Conservation (phyloP, 169 alveolate species). For the Plasmodium cynomolgi region DNA sequence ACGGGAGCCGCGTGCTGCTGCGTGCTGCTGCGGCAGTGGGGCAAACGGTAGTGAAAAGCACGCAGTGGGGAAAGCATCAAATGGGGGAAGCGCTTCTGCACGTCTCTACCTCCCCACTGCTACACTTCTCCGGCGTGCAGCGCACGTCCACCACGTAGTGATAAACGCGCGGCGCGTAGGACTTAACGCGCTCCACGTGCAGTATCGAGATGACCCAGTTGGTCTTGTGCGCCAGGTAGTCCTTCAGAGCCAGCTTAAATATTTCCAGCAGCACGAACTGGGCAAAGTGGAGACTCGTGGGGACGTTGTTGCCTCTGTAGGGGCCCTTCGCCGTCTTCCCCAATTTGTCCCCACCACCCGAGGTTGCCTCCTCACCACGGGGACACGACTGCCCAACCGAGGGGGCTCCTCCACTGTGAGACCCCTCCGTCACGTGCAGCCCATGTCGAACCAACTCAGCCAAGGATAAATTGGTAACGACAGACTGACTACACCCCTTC, state of each 20-base stretch:
- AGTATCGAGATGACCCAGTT: constrained; percentile 47
- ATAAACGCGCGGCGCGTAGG: constrained; percentile 77
- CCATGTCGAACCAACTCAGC: neutral
- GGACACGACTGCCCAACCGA: neutral
- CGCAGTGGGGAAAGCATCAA: neutral
- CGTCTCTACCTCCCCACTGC: neutral
- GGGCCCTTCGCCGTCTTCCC: neutral
- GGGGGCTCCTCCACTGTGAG: neutral
- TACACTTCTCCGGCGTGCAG: constrained; percentile 8
- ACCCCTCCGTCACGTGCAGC: neutral
- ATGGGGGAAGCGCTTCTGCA: neutral
- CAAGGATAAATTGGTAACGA: neutral
- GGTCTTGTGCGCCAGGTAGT: neutral
- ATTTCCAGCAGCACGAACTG: constrained; percentile 33
- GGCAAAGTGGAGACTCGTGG: constrained; percentile 27
- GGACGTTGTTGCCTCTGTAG: constrained; percentile 7
- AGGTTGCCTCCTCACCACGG: neutral
- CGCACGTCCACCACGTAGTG: constrained; percentile 80
- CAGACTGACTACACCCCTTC: neutral
- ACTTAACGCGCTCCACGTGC: constrained; percentile 78
- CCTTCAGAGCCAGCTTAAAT: constrained; percentile 40
- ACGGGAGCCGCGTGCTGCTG: neutral
- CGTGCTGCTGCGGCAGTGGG: too few relatives aligned
- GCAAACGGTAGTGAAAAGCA: neutral
- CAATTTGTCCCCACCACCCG: neutral